Conservation (phyloP, 306 rosid genomes). For the Castanopsis chinensis region DNA sequence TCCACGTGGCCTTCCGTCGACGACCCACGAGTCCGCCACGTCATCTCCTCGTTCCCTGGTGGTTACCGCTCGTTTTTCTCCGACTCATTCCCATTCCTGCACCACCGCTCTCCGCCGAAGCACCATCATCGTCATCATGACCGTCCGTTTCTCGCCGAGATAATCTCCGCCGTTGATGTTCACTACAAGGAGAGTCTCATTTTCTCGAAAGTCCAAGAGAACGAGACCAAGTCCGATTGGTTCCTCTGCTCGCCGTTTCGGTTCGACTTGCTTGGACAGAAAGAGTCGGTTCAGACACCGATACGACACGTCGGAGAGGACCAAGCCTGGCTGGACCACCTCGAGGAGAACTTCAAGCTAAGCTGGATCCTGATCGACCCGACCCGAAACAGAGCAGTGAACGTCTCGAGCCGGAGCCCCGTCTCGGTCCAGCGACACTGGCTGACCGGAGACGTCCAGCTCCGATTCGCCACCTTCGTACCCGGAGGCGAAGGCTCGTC, state of each 20-base stretch:
- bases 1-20: conserved; percentile 72
- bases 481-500: conserved; percentile 23
- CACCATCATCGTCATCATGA: neutral
- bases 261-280: conserved; percentile 53
- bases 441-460: conserved; percentile 58
- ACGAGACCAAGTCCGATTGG: conserved; percentile 52
- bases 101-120: neutral
- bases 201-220: conserved; percentile 47
- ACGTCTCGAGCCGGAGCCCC: conserved; percentile 60
- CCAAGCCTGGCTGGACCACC: conserved; percentile 34
- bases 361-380: conserved; percentile 86
- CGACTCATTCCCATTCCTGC: conserved; percentile 57
- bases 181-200: conserved; percentile 42
- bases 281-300: conserved; percentile 49
- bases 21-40: conserved; percentile 21
- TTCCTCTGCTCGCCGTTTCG: conserved; percentile 62
- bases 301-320: conserved; percentile 22
- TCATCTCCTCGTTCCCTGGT: conserved; percentile 52
- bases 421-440: conserved; percentile 56
- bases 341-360: conserved; percentile 46
- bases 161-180: conserved; percentile 75
- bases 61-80: conserved; percentile 72
- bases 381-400: conserved; percentile 46
- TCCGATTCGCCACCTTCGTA: conserved; percentile 43
- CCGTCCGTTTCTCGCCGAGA: conserved; percentile 7